Evolutionary conservation across 108 stramenopile genomes (phyloP).

Genomic region (Nitzschia inconspicua): DNA sequence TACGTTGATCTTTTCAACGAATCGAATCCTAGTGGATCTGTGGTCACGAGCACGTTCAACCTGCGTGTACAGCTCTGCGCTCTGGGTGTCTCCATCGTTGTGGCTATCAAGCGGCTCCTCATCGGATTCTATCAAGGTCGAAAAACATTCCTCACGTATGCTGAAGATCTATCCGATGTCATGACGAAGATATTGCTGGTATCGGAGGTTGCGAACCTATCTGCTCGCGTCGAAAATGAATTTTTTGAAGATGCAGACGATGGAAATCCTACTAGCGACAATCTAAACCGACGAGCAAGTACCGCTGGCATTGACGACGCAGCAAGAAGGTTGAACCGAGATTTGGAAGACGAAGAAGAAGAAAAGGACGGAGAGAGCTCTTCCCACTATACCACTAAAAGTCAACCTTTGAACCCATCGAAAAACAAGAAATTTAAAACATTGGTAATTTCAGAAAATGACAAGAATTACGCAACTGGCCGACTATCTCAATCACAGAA

Average conservation of each 20-base stretch:
- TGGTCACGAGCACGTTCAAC: conserved; percentile 9
- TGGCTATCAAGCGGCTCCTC: conserved; percentile 59
- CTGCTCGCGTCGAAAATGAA: conserved; percentile 2
- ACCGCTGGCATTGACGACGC: conserved; percentile 4
- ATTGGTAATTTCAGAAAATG: background rate
- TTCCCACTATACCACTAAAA: background rate
- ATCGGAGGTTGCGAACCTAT: conserved; percentile 36
- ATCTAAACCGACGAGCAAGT: background rate
- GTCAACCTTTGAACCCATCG: background rate
- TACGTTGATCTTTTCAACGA: conserved; percentile 33
- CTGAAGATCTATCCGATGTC: conserved; percentile 39
- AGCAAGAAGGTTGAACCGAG: background rate
- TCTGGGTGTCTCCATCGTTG: conserved; percentile 37
- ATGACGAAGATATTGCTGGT: conserved; percentile 59
- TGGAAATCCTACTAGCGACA: background rate
- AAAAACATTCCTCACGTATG: conserved; percentile 42
- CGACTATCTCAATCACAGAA: conserved; percentile 3
- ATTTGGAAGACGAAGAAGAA: conserved; percentile 1
- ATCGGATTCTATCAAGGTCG: conserved; percentile 50
- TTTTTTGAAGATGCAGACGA: background rate
- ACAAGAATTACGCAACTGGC: background rate
- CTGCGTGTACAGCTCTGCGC: conserved; percentile 35
- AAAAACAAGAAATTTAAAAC: no score
- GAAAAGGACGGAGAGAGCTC: background rate
- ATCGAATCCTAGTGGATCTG: conserved; percentile 33